Conservation (phyloP, 1,284 basidiomycete genomes). For the Apiotrichum porosum region DNA sequence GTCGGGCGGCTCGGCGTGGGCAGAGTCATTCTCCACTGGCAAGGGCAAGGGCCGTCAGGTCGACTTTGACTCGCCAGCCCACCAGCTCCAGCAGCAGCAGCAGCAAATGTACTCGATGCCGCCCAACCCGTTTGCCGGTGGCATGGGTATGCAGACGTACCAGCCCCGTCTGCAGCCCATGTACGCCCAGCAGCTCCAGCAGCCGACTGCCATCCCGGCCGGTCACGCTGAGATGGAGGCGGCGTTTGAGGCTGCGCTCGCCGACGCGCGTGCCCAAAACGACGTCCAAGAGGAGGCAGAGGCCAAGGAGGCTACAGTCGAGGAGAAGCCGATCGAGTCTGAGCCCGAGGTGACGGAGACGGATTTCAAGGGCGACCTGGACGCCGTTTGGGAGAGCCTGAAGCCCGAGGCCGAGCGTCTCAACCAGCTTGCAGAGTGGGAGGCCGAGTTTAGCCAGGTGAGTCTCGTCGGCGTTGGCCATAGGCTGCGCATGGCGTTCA, state of each 20-base stretch:
- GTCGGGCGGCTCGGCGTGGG: constrained; percentile 8
- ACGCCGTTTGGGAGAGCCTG: constrained; percentile 49
- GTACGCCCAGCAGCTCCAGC: constrained; percentile 37
- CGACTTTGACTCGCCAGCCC: not conserved
- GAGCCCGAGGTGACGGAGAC: constrained; percentile 47
- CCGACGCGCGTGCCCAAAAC: constrained; percentile 54
- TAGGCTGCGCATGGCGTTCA: too few relatives aligned
- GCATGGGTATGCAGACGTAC: constrained; percentile 16
- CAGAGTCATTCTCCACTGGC: constrained; percentile 13
- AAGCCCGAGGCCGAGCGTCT: constrained; percentile 48
- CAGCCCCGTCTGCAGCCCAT: constrained; percentile 16
- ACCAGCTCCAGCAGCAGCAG: constrained; percentile 3
- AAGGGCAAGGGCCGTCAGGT: constrained; percentile 24
- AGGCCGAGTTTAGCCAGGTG: constrained; percentile 74
- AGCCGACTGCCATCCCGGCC: not conserved
- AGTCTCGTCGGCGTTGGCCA: too few relatives aligned
- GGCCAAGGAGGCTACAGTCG: constrained; percentile 3
- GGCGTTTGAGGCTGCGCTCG: constrained; percentile 73
- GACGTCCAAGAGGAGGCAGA: constrained; percentile 43
- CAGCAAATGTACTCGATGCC: constrained; percentile 7
- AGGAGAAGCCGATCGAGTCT: constrained; percentile 36
- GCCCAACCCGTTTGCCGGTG: constrained; percentile 12
- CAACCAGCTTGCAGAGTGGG: constrained; percentile 77
- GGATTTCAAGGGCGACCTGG: constrained; percentile 49
- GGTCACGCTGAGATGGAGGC: constrained; percentile 55